Evolutionary conservation across 73 alveolate genomes (phyloP).

Genomic region (Effrenium voratum): DNA sequence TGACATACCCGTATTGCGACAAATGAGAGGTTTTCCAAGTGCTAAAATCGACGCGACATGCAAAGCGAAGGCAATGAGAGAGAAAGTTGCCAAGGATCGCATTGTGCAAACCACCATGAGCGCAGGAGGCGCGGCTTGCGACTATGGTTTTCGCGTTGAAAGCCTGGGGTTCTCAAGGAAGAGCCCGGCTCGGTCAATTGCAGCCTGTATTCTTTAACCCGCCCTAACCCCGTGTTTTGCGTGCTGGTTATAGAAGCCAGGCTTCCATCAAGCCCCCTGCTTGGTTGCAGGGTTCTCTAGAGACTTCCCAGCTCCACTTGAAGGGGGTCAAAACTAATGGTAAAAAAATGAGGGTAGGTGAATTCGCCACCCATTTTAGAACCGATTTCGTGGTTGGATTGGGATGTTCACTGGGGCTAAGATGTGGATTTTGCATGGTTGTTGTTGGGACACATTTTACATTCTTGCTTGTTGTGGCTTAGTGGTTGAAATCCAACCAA

Average conservation of each 20-base stretch:
- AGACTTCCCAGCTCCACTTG: not conserved
- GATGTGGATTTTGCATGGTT: too few relatives aligned
- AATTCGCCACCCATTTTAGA: too few relatives aligned
- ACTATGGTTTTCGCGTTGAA: not conserved
- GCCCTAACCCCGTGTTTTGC: not conserved
- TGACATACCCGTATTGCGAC: not conserved
- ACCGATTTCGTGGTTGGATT: too few relatives aligned
- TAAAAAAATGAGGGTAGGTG: too few relatives aligned
- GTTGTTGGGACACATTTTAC: too few relatives aligned
- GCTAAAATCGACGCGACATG: not conserved
- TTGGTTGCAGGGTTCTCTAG: not conserved
- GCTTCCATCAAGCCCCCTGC: not conserved
- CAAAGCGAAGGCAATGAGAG: not conserved
- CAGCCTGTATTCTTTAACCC: not conserved
- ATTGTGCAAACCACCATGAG: slow-evolving; percentile 1
- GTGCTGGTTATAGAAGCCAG: not conserved
- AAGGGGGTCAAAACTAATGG: too few relatives aligned
- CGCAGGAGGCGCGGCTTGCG: not conserved
- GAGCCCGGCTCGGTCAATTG: not conserved
- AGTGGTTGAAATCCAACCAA: not conserved
- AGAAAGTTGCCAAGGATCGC: not conserved
- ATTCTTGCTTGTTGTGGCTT: too few relatives aligned
- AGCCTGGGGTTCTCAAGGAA: not conserved
- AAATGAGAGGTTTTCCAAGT: not conserved
- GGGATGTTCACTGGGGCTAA: too few relatives aligned